Percentiles rank a stretch among this genome's conserved stretches.
These are phyloP conservation scores for Cryptococcus jaspeensis DNA, from an alignment of 1,284 basidiomycete species.

Conservation along the genomic window DNA sequence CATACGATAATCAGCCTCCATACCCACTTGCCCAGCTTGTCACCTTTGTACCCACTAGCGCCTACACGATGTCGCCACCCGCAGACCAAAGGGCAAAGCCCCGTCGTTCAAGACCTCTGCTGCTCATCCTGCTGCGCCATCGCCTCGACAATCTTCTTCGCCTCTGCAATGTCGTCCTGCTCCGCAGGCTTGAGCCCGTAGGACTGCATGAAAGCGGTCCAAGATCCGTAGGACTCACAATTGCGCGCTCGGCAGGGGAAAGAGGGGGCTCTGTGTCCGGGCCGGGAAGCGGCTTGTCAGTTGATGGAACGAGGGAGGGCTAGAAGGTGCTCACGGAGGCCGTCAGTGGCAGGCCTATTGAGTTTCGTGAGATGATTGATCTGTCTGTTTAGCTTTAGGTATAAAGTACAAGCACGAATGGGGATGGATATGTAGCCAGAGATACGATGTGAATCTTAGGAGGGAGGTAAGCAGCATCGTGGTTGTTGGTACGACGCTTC, in stretches of 20 bases:
- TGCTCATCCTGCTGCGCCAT: background rate
- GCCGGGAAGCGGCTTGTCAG: background rate
- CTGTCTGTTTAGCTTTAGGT: too few relatives aligned
- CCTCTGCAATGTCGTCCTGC: slow-evolving; percentile 16
- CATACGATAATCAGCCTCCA: too few relatives aligned
- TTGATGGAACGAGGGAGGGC: background rate
- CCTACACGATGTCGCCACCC: too few relatives aligned
- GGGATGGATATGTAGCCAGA: too few relatives aligned
- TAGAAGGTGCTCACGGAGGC: background rate
- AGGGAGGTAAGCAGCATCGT: too few relatives aligned
- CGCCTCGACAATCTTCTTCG: background rate
- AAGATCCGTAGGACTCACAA: slow-evolving; percentile 24
- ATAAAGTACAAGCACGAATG: too few relatives aligned
- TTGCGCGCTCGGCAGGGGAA: slow-evolving; percentile 3
- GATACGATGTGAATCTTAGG: too few relatives aligned
- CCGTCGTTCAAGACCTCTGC: background rate
- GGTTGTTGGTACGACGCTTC: too few relatives aligned
- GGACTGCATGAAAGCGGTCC: slow-evolving; percentile 22
- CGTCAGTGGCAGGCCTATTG: background rate
- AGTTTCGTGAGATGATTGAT: too few relatives aligned
- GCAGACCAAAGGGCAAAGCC: too few relatives aligned
- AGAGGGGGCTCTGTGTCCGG: slow-evolving; percentile 5
- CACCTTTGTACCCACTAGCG: too few relatives aligned
- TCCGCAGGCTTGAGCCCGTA: slow-evolving; percentile 23
- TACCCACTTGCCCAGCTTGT: too few relatives aligned